Evolutionary conservation across 805 yeast genomes (phyloP), one percentile per base, ranked within the genome.

Genomic region (Yarrowia sp.): DNA sequence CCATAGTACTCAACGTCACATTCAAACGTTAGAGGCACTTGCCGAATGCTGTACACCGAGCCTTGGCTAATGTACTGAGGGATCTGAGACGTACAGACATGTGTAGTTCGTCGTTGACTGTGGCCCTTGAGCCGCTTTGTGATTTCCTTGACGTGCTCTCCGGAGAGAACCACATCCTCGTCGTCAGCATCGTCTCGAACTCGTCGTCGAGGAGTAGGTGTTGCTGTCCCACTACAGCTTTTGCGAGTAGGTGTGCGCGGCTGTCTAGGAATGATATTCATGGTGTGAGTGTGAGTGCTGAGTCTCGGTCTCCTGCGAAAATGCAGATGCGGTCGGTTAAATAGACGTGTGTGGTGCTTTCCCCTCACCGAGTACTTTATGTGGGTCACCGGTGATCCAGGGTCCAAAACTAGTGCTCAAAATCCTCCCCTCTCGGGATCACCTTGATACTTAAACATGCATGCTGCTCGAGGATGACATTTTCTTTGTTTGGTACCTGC

Each of bases 261-360:
- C 49, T 61, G 66, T 61, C 66, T 42, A 0, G 66, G 66, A 9
- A 61, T 39, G n/a, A 61, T 46, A 38, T 61, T 61, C 66, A 61
- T 61, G 47, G 14, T 24, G 42, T 10, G 40, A 1, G 19, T 50
- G 34, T 55, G 61, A 15, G 33, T 40, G 24, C 30, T 24, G 47
- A n/a, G 44, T 10, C 20, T 20, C 20, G 4, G 44, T 55, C 7
- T 43, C 6, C 3, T 52, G n/a, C 24, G 50, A 8, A 13, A 39
- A 33, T 33, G 55, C 39, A 33, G 55, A n/a, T 24, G 30, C 30
- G 30, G 30, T 24, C 30, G 30, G 30, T 24, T n/a, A 40, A 15
- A n/a, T 15, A 15, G 44, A 9, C 13, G 19, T 15, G n/a, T 42
- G n/a, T 42, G 9, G 10, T n/a, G 10, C 24, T 42, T 40, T 17